A percentile compares a stretch with the other conserved stretches of the same genome.
Conservation (phyloP, 306 rosid genomes). For the Vigna unguiculata region DNA sequence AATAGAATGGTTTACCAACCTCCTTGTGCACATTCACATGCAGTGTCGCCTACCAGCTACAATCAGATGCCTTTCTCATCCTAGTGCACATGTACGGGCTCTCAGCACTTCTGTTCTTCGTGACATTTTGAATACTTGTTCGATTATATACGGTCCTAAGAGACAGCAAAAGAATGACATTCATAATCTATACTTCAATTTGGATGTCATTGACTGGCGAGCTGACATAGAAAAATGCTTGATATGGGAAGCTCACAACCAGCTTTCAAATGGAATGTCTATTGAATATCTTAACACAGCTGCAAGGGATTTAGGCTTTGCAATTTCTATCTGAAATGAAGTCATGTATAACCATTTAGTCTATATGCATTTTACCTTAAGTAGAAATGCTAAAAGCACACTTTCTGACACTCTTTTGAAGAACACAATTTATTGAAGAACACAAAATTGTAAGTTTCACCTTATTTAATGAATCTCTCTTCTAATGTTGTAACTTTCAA, state of each 20-base stretch:
- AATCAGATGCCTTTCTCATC: slow-evolving; percentile 78
- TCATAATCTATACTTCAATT: slow-evolving; percentile 52
- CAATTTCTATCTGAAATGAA: slow-evolving; percentile 52
- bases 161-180: slow-evolving; percentile 52
- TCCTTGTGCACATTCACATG: slow-evolving; percentile 42
- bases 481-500: not conserved
- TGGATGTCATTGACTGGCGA: slow-evolving; percentile 62
- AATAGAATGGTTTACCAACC: slow-evolving; percentile 5
- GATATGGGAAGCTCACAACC: slow-evolving; percentile 77
- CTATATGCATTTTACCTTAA: not conserved
- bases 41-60: slow-evolving; percentile 87
- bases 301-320: slow-evolving; percentile 74
- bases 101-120: slow-evolving; percentile 84
- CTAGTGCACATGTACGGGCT: slow-evolving; percentile 79
- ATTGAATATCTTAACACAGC: slow-evolving; percentile 66
- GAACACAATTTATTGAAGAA: not conserved
- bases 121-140: slow-evolving; percentile 64
- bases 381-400: not conserved
- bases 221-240: slow-evolving; percentile 68
- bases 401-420: not conserved
- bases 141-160: slow-evolving; percentile 52
- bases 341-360: slow-evolving; percentile 29
- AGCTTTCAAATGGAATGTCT: slow-evolving; percentile 66
- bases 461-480: not conserved
- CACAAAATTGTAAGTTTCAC: not conserved